phyloP scores from a whole-genome alignment of 2,329 filamentous ascomycete genomes.

The Fusarium goolgardi region DNA sequence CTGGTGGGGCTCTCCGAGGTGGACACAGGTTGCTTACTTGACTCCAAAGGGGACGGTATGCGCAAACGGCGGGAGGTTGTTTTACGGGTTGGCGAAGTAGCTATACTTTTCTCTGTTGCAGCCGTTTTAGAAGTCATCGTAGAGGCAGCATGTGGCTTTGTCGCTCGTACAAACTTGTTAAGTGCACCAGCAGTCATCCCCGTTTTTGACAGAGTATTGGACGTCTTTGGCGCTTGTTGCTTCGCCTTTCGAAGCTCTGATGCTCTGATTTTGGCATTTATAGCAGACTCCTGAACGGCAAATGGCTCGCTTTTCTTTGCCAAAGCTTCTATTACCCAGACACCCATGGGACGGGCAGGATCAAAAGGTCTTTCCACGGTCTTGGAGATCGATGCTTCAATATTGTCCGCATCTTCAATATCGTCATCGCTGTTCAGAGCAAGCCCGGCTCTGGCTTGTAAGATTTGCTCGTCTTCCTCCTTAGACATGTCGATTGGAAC shows the following conservation, averaged over 20 bases:
- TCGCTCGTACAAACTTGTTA: slow-evolving; percentile 56
- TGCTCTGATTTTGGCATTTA: slow-evolving; percentile 18
- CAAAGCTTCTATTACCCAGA: slow-evolving; percentile 55
- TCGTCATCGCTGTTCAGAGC: slow-evolving; percentile 77
- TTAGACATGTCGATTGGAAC: slow-evolving; percentile 80
- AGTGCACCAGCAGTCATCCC: slow-evolving; percentile 50
- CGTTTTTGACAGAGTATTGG: slow-evolving; percentile 34
- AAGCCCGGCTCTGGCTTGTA: slow-evolving; percentile 63
- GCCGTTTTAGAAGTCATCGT: slow-evolving; percentile 2
- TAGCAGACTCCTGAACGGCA: slow-evolving; percentile 47
- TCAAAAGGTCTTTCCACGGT: slow-evolving; percentile 62
- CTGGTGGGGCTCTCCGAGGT: slow-evolving; percentile 40
- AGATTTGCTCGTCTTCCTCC: slow-evolving; percentile 73
- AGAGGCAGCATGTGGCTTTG: slow-evolving; percentile 48
- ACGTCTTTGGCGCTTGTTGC: slow-evolving; percentile 27
- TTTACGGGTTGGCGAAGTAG: slow-evolving; percentile 11
- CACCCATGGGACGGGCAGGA: slow-evolving; percentile 66
- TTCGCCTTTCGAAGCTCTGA: slow-evolving; percentile 27
- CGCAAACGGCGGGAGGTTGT: slow-evolving; percentile 37
- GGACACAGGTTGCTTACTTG: slow-evolving; percentile 54
- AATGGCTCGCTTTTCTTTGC: slow-evolving; percentile 45
- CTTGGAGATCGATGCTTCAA: slow-evolving; percentile 20
- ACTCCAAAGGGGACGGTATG: slow-evolving; percentile 44
- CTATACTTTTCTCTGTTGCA: background rate
- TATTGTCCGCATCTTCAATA: slow-evolving; percentile 57